Percentiles rank a stretch among this genome's conserved stretches.
phyloP scores from a whole-genome alignment of 179 eudicot genomes.

The Sideroxylon spinosum region DNA sequence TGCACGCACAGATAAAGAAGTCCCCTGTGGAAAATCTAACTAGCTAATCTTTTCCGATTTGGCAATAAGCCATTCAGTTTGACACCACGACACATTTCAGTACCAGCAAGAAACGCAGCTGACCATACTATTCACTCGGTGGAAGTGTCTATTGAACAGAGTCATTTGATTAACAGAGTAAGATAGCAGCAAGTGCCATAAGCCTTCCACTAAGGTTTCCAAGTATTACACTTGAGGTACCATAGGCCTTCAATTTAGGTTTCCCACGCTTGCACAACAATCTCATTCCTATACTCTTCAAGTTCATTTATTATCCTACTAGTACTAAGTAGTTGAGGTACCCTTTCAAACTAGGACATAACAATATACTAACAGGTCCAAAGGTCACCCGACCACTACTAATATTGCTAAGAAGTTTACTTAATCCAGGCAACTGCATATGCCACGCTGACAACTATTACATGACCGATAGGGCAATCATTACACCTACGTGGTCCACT shows the following conservation, averaged over 20 bases:
- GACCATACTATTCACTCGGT: no score
- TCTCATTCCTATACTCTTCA: background rate
- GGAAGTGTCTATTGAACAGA: no score
- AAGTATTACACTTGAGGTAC: background rate
- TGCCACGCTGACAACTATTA: no score
- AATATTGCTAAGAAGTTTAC: no score
- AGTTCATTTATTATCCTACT: background rate
- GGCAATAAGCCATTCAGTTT: background rate
- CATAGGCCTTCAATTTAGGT: background rate
- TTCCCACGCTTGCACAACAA: background rate
- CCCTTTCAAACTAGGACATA: background rate
- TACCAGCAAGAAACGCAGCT: background rate
- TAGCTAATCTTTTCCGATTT: background rate
- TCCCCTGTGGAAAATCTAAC: background rate
- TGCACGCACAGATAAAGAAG: background rate
- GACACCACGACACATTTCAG: background rate
- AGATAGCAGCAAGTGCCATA: background rate
- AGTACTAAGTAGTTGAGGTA: background rate
- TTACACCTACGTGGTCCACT: background rate
- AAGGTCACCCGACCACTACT: no score
- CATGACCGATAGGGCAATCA: background rate
- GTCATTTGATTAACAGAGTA: background rate
- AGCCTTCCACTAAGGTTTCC: background rate
- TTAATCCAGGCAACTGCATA: no score
- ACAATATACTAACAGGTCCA: background rate